Percentiles rank a stretch among this genome's conserved stretches.
These are phyloP conservation scores for Prototheca wickerhamii DNA, from an alignment of 163 green algal genomes.

Conservation along the genomic window DNA sequence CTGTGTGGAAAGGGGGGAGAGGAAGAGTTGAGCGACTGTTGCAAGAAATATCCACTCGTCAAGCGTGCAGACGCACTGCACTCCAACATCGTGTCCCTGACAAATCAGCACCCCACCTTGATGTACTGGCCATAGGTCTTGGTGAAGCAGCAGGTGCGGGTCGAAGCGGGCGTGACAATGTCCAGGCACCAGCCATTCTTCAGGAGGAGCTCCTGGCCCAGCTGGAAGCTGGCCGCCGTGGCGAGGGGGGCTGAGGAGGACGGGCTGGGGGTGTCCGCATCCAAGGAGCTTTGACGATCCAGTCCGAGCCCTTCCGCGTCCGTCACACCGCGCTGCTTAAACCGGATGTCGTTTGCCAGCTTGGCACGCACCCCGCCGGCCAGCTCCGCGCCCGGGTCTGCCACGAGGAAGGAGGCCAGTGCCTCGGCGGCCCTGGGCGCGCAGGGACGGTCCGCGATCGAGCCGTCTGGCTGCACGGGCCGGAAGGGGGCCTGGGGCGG, in stretches of 20 bases:
- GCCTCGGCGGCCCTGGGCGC: background rate
- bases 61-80: background rate
- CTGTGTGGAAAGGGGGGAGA: constrained; percentile 21
- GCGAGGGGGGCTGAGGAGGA: background rate
- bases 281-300: background rate
- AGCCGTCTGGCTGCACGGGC: background rate
- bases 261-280: too few species aligned
- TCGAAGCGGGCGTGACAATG: constrained; percentile 38
- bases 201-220: constrained; percentile 25
- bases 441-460: background rate
- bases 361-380: background rate
- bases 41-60: background rate
- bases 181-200: constrained; percentile 45
- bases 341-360: background rate
- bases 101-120: constrained; percentile 13
- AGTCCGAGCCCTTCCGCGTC: background rate
- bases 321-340: background rate
- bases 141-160: constrained; percentile 69
- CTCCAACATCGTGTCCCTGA: background rate
- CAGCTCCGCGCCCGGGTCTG: constrained; percentile 8
- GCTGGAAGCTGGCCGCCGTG: background rate
- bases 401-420: constrained; percentile 11
- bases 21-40: background rate
- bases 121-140: constrained; percentile 65
- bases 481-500: constrained; percentile 8